These are phyloP conservation scores for Lactarius deliciosus DNA, from an alignment of 768 basidiomycete genomes.

Conservation along the genomic window DNA sequence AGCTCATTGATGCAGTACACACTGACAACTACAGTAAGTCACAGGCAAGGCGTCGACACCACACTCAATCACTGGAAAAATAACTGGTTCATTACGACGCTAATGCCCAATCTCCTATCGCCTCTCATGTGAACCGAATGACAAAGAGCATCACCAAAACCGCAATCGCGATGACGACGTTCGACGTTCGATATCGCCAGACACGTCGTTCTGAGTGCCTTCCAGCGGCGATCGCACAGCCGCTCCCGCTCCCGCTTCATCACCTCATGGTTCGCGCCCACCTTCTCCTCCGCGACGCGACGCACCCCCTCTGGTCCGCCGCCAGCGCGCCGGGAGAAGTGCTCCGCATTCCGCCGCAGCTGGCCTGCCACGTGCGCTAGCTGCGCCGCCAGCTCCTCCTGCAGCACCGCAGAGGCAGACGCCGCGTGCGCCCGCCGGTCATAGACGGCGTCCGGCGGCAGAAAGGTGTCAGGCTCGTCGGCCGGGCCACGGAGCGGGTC, in stretches of 20 bases:
- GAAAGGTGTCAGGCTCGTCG: constrained; percentile 34
- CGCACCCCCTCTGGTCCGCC: too few relatives aligned
- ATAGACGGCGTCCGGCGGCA: constrained; percentile 29
- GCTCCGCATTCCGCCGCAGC: constrained; percentile 69
- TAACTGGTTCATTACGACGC: too few relatives aligned
- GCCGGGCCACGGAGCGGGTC: constrained; percentile 19
- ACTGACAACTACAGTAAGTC: too few relatives aligned
- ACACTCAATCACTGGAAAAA: too few relatives aligned
- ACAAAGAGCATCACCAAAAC: constrained; percentile 71
- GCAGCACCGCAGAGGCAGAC: constrained; percentile 42
- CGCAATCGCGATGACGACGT: constrained; percentile 65
- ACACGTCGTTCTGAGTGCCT: constrained; percentile 55
- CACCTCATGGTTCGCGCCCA: too few relatives aligned
- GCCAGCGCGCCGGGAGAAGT: too few relatives aligned
- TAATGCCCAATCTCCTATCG: neutral
- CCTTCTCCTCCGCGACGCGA: too few relatives aligned
- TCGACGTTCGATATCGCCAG: constrained; percentile 50
- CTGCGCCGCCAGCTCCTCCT: constrained; percentile 50
- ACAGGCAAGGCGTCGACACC: too few relatives aligned
- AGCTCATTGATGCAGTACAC: too few relatives aligned
- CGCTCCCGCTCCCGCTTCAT: too few relatives aligned
- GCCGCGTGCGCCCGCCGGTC: constrained; percentile 20
- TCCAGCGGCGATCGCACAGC: constrained; percentile 38
- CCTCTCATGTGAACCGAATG: constrained; percentile 58
- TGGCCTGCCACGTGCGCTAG: constrained; percentile 84